These are phyloP conservation scores for Corrigiola litoralis DNA, from an alignment of 179 eudicot species.

Conservation along the genomic window DNA sequence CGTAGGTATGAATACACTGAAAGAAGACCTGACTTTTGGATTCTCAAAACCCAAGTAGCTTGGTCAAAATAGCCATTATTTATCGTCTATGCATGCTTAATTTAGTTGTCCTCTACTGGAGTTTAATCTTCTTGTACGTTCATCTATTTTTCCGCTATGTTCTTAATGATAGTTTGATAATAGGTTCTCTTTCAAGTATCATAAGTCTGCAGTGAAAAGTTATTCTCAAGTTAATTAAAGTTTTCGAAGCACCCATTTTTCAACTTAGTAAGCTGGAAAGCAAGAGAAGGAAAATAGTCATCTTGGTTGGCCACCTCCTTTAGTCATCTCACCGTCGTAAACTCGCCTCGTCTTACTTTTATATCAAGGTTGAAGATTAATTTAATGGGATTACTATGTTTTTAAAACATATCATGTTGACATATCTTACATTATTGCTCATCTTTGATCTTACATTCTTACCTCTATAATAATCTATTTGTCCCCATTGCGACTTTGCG, in stretches of 20 bases:
- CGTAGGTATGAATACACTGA: slow-evolving; percentile 24
- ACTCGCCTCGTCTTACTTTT: neutral
- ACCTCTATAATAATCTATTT: no score
- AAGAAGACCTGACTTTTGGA: slow-evolving; percentile 14
- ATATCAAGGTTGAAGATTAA: neutral
- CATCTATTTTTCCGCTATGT: neutral
- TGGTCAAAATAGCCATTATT: slow-evolving; percentile 16
- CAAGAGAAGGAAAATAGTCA: slow-evolving; percentile 19
- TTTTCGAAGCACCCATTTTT: slow-evolving; percentile 12
- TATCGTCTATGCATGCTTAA: slow-evolving; percentile 9
- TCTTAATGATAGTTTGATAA: neutral
- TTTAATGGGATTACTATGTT: neutral
- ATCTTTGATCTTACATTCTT: no score
- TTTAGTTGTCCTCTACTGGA: slow-evolving; percentile 10
- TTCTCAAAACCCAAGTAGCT: slow-evolving; percentile 10
- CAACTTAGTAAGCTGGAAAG: slow-evolving; percentile 34
- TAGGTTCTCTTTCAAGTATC: neutral
- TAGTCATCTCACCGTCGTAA: neutral
- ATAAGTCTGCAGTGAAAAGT: neutral
- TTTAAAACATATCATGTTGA: neutral
- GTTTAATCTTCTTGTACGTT: slow-evolving; percentile 2
- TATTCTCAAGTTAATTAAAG: slow-evolving; percentile 6
- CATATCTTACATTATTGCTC: neutral
- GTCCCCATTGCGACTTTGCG: no score
- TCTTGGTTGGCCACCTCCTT: slow-evolving; percentile 37